Evolutionary conservation across 75 land plant genomes (phyloP).

Genomic region (Azolla pinnata): DNA sequence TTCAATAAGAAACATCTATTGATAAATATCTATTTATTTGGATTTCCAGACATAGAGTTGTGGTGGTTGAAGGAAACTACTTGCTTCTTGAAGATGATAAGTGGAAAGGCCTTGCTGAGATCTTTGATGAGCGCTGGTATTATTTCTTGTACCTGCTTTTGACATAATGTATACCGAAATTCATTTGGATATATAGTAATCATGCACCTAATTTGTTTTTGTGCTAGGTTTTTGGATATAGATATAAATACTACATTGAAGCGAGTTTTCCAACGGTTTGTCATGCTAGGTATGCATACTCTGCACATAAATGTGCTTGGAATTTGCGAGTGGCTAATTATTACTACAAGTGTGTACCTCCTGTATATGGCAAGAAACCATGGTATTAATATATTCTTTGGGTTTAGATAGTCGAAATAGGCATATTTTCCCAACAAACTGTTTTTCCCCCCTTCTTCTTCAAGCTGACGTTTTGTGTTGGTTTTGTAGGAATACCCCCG

Average conservation of each 20-base stretch:
- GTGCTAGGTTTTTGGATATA: slow-evolving; percentile 68
- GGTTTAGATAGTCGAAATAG: too few relatives aligned
- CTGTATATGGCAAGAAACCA: too few relatives aligned
- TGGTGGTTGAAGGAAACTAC: slow-evolving; percentile 94
- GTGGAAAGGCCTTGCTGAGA: slow-evolving; percentile 53
- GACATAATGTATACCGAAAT: neutral
- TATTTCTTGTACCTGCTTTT: neutral
- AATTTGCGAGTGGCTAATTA: too few relatives aligned
- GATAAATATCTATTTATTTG: too few relatives aligned
- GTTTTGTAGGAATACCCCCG: too few relatives aligned
- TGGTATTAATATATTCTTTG: too few relatives aligned
- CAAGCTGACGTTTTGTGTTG: too few relatives aligned
- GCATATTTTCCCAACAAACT: too few relatives aligned
- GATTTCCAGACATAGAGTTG: slow-evolving; percentile 63
- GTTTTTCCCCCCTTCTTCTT: too few relatives aligned
- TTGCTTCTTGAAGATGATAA: slow-evolving; percentile 60
- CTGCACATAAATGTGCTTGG: too few relatives aligned
- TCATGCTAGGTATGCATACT: slow-evolving; percentile 49
- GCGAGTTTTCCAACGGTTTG: slow-evolving; percentile 70
- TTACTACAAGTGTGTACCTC: too few relatives aligned
- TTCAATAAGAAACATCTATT: too few relatives aligned
- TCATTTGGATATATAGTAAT: neutral
- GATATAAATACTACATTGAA: slow-evolving; percentile 77
- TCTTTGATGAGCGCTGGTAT: slow-evolving; percentile 95
- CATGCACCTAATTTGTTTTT: slow-evolving; percentile 1